Base-by-base conservation (phyloP, 495 filamentous ascomycete species). In the Hyphodiscus hymeniophilus region DNA sequence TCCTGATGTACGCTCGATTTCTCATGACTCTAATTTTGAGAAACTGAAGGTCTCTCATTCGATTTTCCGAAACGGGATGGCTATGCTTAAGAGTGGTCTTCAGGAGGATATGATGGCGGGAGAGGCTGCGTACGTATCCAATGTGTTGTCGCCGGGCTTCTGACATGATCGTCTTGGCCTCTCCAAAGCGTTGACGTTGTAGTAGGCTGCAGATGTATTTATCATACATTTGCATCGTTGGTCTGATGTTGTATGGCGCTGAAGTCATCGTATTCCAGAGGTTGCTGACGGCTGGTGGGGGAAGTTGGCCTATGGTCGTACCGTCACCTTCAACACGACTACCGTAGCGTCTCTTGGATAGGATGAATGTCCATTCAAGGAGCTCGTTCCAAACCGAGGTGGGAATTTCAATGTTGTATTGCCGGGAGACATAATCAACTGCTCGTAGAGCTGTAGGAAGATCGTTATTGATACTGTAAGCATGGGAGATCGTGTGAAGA, bases 301-400 rank as follows among this genome's bases (percentile, higher is more conserved):
- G 65, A 3, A 85, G 64, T 43, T 51, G 26, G 58, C 65, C 39
- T 54, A 48, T 36, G 38, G 44, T 24, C 49, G 22, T 40, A 11
- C 26, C 43, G 11, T 41, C 24, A 8, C 12, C 21, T 32, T 21
- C n/a, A 11, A 21, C 10, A 22, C 16, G 45, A 16, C 22, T 21
- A 17, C 10, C 51, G 20, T 52, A 52, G 40, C 61, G 56, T 22
- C 46, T 46, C 34, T 61, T 53, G 22, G 72, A 63, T 13, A 80
- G 58, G 10, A 78, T 66, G 54, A 70, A 86, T 2, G 79, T 72
- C 63, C 80, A 74, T 45, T 79, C 68, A 21, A 85, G 63, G 7
- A 87, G 56, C 35, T 80, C 70, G 3, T 54, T 50, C 82, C 82
- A 86, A 15, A 74, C 64, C 10, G 63, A 50, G 4, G 49, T 23